Evolutionary conservation across 495 filamentous ascomycete genomes (phyloP).

Genomic region (Bacidia rubella): DNA sequence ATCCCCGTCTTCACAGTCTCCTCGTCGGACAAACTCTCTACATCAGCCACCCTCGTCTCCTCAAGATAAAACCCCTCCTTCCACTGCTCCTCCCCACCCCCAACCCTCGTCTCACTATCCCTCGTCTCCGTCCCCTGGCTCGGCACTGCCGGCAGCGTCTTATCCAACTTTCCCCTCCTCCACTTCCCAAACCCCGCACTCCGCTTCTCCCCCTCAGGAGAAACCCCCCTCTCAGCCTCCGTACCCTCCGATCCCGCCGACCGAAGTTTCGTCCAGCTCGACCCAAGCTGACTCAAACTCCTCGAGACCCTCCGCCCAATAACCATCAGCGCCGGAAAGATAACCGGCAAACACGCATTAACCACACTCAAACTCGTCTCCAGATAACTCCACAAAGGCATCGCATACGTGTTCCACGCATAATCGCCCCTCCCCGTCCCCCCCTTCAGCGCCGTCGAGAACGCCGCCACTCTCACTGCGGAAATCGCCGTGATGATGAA

Average conservation of each 20-base stretch:
- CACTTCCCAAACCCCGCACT: not conserved
- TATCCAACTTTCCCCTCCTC: not conserved
- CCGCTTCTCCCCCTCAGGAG: not conserved
- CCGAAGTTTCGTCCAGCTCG: not conserved
- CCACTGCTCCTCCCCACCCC: not conserved
- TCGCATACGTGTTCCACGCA: not conserved
- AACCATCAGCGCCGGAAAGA: not conserved
- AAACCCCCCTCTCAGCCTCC: not conserved
- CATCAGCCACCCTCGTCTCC: not conserved
- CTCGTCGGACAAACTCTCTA: not conserved
- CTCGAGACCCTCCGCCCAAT: not conserved
- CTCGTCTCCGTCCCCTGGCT: not conserved
- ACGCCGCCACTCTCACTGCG: not conserved
- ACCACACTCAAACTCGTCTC: not conserved
- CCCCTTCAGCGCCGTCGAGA: not conserved
- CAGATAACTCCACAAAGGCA: not conserved
- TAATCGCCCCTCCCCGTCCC: not conserved
- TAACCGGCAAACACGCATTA: not conserved
- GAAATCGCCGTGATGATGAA: not conserved
- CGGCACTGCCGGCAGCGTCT: not conserved
- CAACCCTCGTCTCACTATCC: not conserved
- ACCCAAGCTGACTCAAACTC: not conserved
- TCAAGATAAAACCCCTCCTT: not conserved
- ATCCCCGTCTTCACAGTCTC: not conserved
- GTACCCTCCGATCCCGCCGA: not conserved